Conservation (phyloP, 441 rosid species). For the Sinapis alba region DNA sequence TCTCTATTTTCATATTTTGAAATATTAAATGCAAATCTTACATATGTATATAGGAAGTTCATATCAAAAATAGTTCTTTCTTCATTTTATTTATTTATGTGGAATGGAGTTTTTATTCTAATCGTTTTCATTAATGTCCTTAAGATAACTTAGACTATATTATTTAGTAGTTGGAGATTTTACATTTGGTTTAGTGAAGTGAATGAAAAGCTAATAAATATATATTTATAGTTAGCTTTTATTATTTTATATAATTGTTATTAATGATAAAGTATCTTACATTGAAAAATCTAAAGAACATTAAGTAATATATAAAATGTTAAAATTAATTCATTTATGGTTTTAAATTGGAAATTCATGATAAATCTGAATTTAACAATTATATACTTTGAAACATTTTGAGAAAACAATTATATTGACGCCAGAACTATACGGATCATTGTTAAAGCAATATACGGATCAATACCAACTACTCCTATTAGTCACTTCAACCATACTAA, state of each 20-base stretch:
- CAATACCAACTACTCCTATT: neutral
- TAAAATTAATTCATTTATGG: too few relatives aligned
- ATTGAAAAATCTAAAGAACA: too few relatives aligned
- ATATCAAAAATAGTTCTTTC: neutral
- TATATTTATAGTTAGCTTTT: neutral
- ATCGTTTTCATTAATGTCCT: neutral
- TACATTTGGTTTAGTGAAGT: neutral
- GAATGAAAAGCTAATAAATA: neutral
- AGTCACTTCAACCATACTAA: neutral
- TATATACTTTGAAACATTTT: neutral
- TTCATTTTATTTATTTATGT: neutral
- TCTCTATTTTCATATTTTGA: too few relatives aligned
- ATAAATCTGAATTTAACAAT: too few relatives aligned
- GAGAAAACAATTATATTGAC: neutral
- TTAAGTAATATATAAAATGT: too few relatives aligned
- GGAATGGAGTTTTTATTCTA: neutral
- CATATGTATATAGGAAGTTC: neutral
- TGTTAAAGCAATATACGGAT: too few relatives aligned
- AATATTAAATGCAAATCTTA: neutral
- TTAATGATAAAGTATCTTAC: too few relatives aligned
- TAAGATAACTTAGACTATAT: neutral
- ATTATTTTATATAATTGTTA: neutral
- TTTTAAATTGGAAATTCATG: too few relatives aligned
- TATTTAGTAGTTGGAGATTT: neutral
- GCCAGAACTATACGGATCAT: neutral